Evolutionary conservation across 2,329 filamentous ascomycete species (phyloP), one percentile per base, ranked within the genome.

Genomic region (Trichoderma afroharzianum): DNA sequence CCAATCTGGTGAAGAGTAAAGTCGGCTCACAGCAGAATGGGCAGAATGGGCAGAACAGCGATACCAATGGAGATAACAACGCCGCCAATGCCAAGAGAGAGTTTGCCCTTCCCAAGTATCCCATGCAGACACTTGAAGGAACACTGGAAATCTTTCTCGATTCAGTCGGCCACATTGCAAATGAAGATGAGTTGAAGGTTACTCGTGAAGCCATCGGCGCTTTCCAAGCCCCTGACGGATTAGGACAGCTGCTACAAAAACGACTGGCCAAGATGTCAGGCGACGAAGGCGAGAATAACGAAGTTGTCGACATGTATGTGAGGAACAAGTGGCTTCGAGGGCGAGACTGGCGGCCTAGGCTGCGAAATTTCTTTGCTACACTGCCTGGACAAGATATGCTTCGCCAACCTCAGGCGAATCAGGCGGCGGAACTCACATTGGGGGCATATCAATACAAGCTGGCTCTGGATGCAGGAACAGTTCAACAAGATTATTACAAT

Each of bases 241-340:
- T 69, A 1, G 66, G 66, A 18, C 47, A 61, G 12, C 57, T 28
- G n/a, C 9, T 69, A 6, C 50, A 69, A 24, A 4, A 5, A 6
- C 33, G 66, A 28, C 66, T 62, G n/a, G 57, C 21, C 28, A 62
- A 47, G 14, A 36, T 69, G 24, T 69, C 66, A 5, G 66, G 53
- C 3, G 55, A 43, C 3, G 21, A 69, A 4, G 57, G 50, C 12
- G 66, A 61, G 30, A 64, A 64, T 6, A 69, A 69, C 18, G 66
- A 69, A 32, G 66, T 69, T 8, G 66, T 69, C 5, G 66, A 69
- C 15, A 69, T 69, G 66, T 69, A 69, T 33, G 33, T 69, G 11
- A 69, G 66, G 7, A 62, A 69, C 55, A 69, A 69, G 18, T 69
- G 66, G 66, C 66, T 69, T 12, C 66, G 66, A 12, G 66, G 66